Conservation (phyloP, 2,329 filamentous ascomycete species). For the Myriosclerotinia duriaeana region DNA sequence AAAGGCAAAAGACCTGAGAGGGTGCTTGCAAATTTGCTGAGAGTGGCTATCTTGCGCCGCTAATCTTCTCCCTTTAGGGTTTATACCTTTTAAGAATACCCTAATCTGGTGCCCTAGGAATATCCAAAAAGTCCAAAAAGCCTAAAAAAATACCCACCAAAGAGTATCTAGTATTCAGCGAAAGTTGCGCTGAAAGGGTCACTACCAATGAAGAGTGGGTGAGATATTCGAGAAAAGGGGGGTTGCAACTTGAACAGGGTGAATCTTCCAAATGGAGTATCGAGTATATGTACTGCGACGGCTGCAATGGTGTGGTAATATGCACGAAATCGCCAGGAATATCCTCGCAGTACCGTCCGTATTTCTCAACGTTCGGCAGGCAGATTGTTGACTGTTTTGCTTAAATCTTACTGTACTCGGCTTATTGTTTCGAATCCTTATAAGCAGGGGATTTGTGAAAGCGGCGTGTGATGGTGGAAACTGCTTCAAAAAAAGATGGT, state of each 20-base stretch:
- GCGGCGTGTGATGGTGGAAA: constrained; percentile 4
- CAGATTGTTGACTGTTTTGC: constrained; percentile 13
- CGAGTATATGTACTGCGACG: constrained; percentile 18
- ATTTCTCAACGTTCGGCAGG: constrained; percentile 23
- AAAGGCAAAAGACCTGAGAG: neutral
- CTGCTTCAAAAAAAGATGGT: neutral
- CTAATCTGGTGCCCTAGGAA: neutral
- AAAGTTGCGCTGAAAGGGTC: constrained; percentile 15
- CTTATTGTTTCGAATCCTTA: constrained; percentile 22
- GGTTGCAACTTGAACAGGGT: constrained; percentile 6
- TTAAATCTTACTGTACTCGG: constrained; percentile 20
- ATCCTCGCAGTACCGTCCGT: constrained; percentile 22
- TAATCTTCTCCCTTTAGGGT: neutral
- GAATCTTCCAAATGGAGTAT: constrained; percentile 20
- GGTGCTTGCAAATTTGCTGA: neutral
- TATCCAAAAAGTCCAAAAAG: neutral
- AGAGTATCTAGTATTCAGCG: neutral
- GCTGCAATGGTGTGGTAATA: constrained; percentile 23
- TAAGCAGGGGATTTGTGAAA: constrained; percentile 13
- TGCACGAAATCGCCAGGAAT: constrained; percentile 25
- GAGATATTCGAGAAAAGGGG: neutral
- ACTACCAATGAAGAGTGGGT: constrained; percentile 2
- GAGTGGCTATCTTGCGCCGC: constrained; percentile 4
- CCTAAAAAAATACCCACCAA: neutral
- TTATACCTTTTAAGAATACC: constrained; percentile 2